These are phyloP conservation scores for Mikania micrantha DNA, from an alignment of 129 eudicot species.

Conservation along the genomic window DNA sequence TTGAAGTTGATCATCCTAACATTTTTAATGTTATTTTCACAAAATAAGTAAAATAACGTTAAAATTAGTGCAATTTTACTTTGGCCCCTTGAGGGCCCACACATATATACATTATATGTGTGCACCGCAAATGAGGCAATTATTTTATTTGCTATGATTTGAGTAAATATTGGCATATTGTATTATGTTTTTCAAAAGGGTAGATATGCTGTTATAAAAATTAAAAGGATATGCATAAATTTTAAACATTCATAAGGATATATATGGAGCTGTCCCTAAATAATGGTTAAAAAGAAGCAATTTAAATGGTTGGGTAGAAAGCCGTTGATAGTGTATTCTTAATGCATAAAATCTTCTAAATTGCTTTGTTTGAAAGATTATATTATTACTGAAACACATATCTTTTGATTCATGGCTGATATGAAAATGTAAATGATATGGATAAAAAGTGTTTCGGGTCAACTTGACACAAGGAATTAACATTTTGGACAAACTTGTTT, in stretches of 20 bases:
- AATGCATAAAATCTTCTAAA: not conserved
- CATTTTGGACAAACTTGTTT: not conserved
- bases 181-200: not conserved
- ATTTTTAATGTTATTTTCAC: too few species aligned
- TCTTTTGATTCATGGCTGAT: not conserved
- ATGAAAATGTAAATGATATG: not conserved
- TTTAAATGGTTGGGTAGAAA: not conserved
- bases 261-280: not conserved
- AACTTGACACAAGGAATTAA: not conserved
- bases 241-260: not conserved
- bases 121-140: too few species aligned
- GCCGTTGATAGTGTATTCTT: not conserved
- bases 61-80: too few species aligned
- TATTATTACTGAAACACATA: not conserved
- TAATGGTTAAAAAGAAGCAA: not conserved
- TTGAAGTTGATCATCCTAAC: too few species aligned
- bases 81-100: too few species aligned
- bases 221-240: not conserved
- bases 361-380: not conserved
- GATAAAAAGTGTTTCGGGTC: not conserved
- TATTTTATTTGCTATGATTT: not conserved
- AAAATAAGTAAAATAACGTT: too few species aligned
- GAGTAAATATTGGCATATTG: too few species aligned
- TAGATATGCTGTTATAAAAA: too few species aligned
- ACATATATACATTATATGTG: too few species aligned